Evolutionary conservation across 306 rosid genomes (phyloP).

Genomic region (Potentilla sterilis): DNA sequence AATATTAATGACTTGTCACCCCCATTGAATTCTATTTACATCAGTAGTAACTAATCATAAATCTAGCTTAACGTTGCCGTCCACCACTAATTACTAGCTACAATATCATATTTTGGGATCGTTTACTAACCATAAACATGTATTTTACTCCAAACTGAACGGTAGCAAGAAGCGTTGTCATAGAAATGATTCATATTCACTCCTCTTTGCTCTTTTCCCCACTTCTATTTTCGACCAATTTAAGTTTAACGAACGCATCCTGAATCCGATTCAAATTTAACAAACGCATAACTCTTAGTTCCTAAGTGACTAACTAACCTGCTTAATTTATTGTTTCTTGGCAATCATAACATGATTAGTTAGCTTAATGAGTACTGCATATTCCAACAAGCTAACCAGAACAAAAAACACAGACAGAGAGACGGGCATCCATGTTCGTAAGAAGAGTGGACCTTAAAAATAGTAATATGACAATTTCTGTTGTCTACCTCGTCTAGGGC

Average conservation of each 20-base stretch:
- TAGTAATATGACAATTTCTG: neutral
- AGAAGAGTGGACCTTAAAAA: neutral
- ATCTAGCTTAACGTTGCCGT: neutral
- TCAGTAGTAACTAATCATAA: neutral
- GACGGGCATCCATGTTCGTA: neutral
- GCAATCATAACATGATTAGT: neutral
- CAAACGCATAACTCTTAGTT: neutral
- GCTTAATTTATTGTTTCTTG: neutral
- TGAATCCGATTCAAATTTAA: neutral
- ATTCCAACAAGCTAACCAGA: neutral
- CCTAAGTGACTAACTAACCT: neutral
- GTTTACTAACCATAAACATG: neutral
- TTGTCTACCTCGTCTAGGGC: slow-evolving; percentile 2
- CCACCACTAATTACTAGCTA: neutral
- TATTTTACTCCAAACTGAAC: neutral
- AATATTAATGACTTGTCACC: neutral
- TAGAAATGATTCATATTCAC: neutral
- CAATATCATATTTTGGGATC: neutral
- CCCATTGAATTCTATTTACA: neutral
- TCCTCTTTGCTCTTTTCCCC: neutral
- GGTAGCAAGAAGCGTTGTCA: neutral
- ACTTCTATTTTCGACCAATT: neutral
- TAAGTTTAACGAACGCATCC: neutral
- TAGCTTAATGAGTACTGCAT: neutral
- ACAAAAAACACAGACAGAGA: slow-evolving; percentile 1